These are phyloP conservation scores for Leishmania arabica DNA, from an alignment of 208 protist genomes.

Conservation along the genomic window DNA sequence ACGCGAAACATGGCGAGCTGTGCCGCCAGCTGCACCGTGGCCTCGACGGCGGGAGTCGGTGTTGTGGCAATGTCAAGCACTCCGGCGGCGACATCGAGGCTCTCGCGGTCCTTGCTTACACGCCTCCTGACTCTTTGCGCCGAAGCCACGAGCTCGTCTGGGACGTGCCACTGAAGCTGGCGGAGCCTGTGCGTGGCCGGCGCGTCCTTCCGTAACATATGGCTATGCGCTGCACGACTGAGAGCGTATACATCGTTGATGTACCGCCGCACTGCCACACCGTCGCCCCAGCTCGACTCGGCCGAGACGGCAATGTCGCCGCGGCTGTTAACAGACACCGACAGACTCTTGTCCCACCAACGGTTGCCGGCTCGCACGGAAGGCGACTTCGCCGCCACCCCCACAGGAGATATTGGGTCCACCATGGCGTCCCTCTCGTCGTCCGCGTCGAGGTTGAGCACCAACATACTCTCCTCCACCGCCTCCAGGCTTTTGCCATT, in stretches of 20 bases:
- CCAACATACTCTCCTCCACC: slow-evolving; percentile 84
- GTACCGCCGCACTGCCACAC: slow-evolving; percentile 67
- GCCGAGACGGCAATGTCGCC: slow-evolving; percentile 66
- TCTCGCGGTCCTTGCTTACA: slow-evolving; percentile 39
- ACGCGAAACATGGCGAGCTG: slow-evolving; percentile 81
- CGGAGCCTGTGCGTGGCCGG: slow-evolving; percentile 37
- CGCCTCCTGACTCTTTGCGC: slow-evolving; percentile 31
- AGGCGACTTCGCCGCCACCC: slow-evolving; percentile 32
- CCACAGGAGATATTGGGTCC: slow-evolving; percentile 42
- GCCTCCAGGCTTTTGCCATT: slow-evolving; percentile 69
- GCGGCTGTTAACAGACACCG: slow-evolving; percentile 59
- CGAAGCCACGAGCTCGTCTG: slow-evolving; percentile 39
- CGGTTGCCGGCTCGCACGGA: slow-evolving; percentile 50
- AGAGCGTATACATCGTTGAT: slow-evolving; percentile 68
- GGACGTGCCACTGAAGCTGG: slow-evolving; percentile 57
- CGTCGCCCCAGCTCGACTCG: slow-evolving; percentile 84
- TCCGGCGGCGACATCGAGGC: slow-evolving; percentile 50
- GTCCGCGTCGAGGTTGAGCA: slow-evolving; percentile 79
- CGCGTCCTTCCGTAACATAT: slow-evolving; percentile 26
- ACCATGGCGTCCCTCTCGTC: slow-evolving; percentile 34
- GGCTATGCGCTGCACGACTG: slow-evolving; percentile 36
- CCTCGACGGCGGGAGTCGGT: background rate
- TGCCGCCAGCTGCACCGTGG: slow-evolving; percentile 31
- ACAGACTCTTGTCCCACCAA: slow-evolving; percentile 92
- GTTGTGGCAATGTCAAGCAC: slow-evolving; percentile 34